These are phyloP conservation scores for Chrysoporthe deuterocubensis DNA, from an alignment of 2,329 filamentous ascomycete genomes.

Conservation along the genomic window DNA sequence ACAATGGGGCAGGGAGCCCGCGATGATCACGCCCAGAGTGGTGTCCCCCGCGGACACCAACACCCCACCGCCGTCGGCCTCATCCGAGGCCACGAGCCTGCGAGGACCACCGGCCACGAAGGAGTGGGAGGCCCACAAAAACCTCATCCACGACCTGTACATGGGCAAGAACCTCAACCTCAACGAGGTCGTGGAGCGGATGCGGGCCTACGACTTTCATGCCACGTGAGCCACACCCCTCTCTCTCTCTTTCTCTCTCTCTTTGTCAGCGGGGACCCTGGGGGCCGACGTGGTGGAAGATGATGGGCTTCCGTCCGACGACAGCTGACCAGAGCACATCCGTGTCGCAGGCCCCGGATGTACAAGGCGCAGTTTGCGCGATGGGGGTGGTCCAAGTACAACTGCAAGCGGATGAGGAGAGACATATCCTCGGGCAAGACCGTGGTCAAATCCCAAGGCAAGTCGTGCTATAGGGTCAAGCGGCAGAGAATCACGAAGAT, in stretches of 20 bases:
- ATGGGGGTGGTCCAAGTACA: slow-evolving; percentile 31
- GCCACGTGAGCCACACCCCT: slow-evolving; percentile 27
- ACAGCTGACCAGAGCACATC: background rate
- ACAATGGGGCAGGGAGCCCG: background rate
- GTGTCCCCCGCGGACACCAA: background rate
- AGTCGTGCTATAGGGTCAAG: slow-evolving; percentile 29
- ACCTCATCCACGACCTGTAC: slow-evolving; percentile 28
- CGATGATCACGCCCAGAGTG: too few species aligned
- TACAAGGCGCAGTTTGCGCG: slow-evolving; percentile 31
- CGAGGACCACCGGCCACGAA: slow-evolving; percentile 10
- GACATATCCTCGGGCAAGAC: slow-evolving; percentile 28
- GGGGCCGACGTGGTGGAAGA: too few species aligned
- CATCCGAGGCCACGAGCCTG: slow-evolving; percentile 13
- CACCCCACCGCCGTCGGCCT: slow-evolving; percentile 8
- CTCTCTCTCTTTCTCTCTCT: background rate
- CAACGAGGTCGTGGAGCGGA: slow-evolving; percentile 29
- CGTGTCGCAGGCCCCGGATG: slow-evolving; percentile 26
- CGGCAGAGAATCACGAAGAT: slow-evolving; percentile 14
- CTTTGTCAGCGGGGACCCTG: background rate
- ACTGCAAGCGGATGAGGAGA: slow-evolving; percentile 28
- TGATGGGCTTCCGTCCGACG: background rate
- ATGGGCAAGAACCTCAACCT: slow-evolving; percentile 30
- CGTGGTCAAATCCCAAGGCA: slow-evolving; percentile 29
- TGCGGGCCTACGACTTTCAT: slow-evolving; percentile 26
- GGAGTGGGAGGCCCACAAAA: slow-evolving; percentile 30